Evolutionary conservation across 352 stramenopile genomes (phyloP), one percentile per base, ranked within the genome.

Genomic region (Pythium periplocum): DNA sequence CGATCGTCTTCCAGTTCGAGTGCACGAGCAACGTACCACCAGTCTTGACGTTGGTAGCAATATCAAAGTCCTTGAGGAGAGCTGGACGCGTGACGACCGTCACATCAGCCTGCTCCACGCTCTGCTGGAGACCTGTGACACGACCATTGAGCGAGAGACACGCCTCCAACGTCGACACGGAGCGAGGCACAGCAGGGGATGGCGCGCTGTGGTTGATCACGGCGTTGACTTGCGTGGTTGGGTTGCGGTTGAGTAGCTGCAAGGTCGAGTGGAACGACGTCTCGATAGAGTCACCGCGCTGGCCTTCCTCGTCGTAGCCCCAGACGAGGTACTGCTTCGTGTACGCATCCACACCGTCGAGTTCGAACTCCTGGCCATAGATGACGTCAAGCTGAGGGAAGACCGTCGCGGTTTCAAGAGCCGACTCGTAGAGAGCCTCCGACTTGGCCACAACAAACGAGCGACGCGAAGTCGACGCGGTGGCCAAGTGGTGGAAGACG

Each of bases 281-380:
- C 34, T 59, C 68, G 9, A 82, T 64, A 26, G 65, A 48, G 0
- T 55, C 62, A 36, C 68, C 66, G 43, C 71, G 69, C 53, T 75
- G 61, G 30, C 38, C 48, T 26, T 81, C 73, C 36, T 87, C 69
- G 45, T 79, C 84, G 39, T 90, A 96, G 39, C 87, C 86, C 68
- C 78, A 96, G 61, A 97, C 90, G 47, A 97, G 71, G 66, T 86
- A 96, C 64, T 97, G 84, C 53, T 90, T 96, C 7, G 84, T 79
- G 63, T 78, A 86, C 1, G 70, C 69, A 34, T 80, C 75, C 0
- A 53, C 53, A 35, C 55, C 66, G 9, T 63, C 57, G 11, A 83
- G 62, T 47, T 86, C 73, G 8, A 78, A 62, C 6, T 33, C 47
- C 3, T 71, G 56, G 17, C 78, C 75, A 42, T 77, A 85, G 38